Evolutionary conservation across 177 flowering plant species (phyloP).

Genomic region (Vitis hybrid): DNA sequence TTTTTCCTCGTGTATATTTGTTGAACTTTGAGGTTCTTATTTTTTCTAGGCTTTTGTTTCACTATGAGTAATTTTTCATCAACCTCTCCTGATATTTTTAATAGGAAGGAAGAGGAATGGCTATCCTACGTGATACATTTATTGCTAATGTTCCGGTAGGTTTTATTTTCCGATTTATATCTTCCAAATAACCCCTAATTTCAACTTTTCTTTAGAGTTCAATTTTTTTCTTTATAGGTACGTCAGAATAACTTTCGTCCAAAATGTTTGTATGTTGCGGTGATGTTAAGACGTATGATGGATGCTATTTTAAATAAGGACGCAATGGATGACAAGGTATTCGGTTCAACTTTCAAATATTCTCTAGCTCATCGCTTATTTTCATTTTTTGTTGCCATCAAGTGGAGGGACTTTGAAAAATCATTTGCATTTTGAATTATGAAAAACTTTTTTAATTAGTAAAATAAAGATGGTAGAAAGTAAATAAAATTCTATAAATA

Average conservation of each 20-base stretch:
- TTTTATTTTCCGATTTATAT: background rate
- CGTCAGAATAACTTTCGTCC: slow-evolving; percentile 55
- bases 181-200: background rate
- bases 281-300: slow-evolving; percentile 92
- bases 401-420: too few species aligned
- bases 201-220: background rate
- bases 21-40: background rate
- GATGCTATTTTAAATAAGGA: slow-evolving; percentile 82
- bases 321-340: slow-evolving; percentile 94
- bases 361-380: too few species aligned
- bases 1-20: slow-evolving; percentile 19
- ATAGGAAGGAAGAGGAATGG: slow-evolving; percentile 58
- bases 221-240: slow-evolving; percentile 43
- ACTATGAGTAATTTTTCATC: background rate
- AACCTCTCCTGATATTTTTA: slow-evolving; percentile 1
- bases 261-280: slow-evolving; percentile 90
- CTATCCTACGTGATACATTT: slow-evolving; percentile 61
- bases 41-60: background rate
- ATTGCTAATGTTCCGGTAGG: slow-evolving; percentile 89
- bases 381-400: too few species aligned
- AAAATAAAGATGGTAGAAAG: too few species aligned
- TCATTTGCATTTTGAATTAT: too few species aligned
- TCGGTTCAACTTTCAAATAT: background rate
- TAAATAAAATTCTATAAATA: too few species aligned
- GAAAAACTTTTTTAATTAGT: too few species aligned